Percentiles rank a stretch among this genome's conserved stretches.
Evolutionary conservation across 2,329 filamentous ascomycete species (phyloP).

Genomic region (Leptographium wingfieldii): DNA sequence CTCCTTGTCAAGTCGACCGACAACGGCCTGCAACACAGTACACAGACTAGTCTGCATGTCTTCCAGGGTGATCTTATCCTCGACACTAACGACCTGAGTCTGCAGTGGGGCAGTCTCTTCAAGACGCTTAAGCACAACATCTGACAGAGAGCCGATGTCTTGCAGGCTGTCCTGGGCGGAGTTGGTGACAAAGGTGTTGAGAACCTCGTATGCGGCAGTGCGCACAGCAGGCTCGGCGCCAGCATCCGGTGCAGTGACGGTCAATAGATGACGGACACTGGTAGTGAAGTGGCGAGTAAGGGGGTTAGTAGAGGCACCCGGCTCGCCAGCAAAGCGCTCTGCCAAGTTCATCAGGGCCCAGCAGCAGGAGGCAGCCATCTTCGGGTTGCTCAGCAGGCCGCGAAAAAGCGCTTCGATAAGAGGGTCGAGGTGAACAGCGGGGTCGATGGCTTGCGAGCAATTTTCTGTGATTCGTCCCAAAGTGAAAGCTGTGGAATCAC

Average conservation of each 20-base stretch:
- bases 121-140: conserved; percentile 80
- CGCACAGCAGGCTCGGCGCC: conserved; percentile 71
- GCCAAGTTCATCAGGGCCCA: conserved; percentile 98
- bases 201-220: conserved; percentile 92
- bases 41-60: conserved; percentile 96
- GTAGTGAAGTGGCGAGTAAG: conserved; percentile 88
- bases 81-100: conserved; percentile 86
- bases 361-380: conserved; percentile 97
- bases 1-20: conserved; percentile 82
- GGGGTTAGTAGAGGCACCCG: conserved; percentile 63
- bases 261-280: conserved; percentile 73
- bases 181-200: conserved; percentile 88
- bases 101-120: conserved; percentile 85
- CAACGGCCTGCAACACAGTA: conserved; percentile 82
- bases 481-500: conserved; percentile 91
- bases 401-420: conserved; percentile 83
- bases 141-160: conserved; percentile 69
- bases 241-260: conserved; percentile 65
- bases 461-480: conserved; percentile 92
- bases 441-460: conserved; percentile 84
- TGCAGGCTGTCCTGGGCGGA: conserved; percentile 74
- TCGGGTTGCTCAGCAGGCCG: conserved; percentile 78
- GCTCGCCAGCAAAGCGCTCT: conserved; percentile 84
- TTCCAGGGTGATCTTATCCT: conserved; percentile 89
- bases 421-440: conserved; percentile 65